These are phyloP conservation scores for Penicillium manginii DNA, from an alignment of 495 filamentous ascomycete genomes.

Conservation along the genomic window DNA sequence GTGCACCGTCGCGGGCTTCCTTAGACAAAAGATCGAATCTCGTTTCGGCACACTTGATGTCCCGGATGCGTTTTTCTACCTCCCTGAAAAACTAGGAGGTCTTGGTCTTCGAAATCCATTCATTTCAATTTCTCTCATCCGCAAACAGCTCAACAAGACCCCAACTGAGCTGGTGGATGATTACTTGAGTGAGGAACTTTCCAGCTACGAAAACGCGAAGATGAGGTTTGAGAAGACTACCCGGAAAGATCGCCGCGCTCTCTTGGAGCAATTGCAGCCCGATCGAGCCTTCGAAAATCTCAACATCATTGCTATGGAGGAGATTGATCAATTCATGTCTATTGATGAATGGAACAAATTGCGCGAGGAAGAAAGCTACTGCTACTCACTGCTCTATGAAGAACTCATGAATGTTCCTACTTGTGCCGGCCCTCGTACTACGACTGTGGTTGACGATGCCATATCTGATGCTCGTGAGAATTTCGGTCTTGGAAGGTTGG, in stretches of 20 bases:
- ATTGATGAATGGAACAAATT: background rate
- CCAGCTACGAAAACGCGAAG: background rate
- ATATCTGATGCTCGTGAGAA: background rate
- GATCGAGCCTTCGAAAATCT: background rate
- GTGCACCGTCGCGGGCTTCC: slow-evolving; percentile 53
- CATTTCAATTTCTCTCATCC: slow-evolving; percentile 45
- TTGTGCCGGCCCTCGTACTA: background rate
- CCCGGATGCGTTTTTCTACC: slow-evolving; percentile 62
- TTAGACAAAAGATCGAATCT: slow-evolving; percentile 49
- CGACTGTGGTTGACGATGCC: background rate
- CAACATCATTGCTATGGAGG: background rate
- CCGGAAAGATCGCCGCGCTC: background rate
- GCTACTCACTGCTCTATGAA: background rate
- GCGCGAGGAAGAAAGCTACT: background rate
- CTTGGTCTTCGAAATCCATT: slow-evolving; percentile 61
- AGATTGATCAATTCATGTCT: background rate
- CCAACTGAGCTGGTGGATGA: slow-evolving; percentile 36
- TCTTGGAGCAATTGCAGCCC: background rate
- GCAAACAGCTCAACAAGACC: slow-evolving; percentile 32
- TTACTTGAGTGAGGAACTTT: slow-evolving; percentile 42
- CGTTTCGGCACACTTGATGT: slow-evolving; percentile 57
- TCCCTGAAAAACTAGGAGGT: slow-evolving; percentile 56
- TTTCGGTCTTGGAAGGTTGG: background rate
- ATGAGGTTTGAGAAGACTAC: background rate
- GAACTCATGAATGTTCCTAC: background rate